phyloP scores from a whole-genome alignment of 2,329 filamentous ascomycete genomes.

The Colletotrichum lentis region DNA sequence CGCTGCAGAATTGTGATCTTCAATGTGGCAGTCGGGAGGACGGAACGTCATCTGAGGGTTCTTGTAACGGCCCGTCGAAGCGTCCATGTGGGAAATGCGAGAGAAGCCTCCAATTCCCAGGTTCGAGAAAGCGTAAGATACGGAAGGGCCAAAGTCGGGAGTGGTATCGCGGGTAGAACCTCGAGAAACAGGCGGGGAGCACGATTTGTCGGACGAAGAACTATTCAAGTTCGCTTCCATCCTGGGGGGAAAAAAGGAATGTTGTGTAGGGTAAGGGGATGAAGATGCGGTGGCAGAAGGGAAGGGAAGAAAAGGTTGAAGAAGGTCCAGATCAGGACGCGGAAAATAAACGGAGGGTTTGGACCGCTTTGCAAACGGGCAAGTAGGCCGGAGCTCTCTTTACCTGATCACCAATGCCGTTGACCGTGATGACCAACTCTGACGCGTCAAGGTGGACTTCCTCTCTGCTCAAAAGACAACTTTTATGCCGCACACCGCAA shows the following conservation, averaged over 20 bases:
- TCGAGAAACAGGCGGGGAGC: slow-evolving; percentile 23
- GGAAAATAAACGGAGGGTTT: slow-evolving; percentile 7
- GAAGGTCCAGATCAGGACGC: slow-evolving; percentile 14
- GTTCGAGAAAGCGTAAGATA: background rate
- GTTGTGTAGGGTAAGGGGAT: background rate
- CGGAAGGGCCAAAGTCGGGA: slow-evolving; percentile 21
- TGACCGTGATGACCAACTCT: slow-evolving; percentile 25
- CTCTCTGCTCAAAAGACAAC: slow-evolving; percentile 21
- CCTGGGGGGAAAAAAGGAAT: background rate
- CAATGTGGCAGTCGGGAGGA: slow-evolving; percentile 10
- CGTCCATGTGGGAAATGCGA: slow-evolving; percentile 4
- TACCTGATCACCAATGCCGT: slow-evolving; percentile 25
- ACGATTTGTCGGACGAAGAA: slow-evolving; percentile 34
- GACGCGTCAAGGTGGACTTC: slow-evolving; percentile 3
- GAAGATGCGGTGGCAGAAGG: background rate
- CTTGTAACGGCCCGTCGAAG: slow-evolving; percentile 10
- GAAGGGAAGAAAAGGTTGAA: background rate
- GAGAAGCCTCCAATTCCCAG: slow-evolving; percentile 2
- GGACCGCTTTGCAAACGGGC: slow-evolving; percentile 32
- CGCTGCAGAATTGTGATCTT: slow-evolving; percentile 10
- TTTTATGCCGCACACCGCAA: slow-evolving; percentile 19
- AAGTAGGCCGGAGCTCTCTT: slow-evolving; percentile 18
- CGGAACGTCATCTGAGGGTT: slow-evolving; percentile 3
- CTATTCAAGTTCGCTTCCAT: slow-evolving; percentile 28
- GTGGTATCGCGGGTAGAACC: slow-evolving; percentile 34